These are phyloP conservation scores for Gigaspora rosea DNA, from an alignment of 192 early-diverging fungal species.

Conservation along the genomic window DNA sequence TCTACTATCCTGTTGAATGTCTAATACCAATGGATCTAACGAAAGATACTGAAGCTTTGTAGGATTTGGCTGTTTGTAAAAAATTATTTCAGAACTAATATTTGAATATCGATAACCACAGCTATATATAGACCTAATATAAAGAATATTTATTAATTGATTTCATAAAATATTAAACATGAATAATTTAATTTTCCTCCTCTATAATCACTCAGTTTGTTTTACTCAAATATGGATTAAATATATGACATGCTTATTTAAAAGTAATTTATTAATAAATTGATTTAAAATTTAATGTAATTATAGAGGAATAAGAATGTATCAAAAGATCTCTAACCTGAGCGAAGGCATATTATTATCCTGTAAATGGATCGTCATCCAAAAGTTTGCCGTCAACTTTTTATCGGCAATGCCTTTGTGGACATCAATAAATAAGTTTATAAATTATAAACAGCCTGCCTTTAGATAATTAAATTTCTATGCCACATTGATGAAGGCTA, in stretches of 20 bases:
- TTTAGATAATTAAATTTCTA: background rate
- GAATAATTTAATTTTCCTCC: too few species aligned
- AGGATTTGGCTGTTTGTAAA: slow-evolving; percentile 61
- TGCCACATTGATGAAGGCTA: too few species aligned
- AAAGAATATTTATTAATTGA: background rate
- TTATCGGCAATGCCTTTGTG: slow-evolving; percentile 34
- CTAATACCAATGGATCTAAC: slow-evolving; percentile 64
- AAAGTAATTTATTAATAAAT: background rate
- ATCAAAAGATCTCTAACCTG: slow-evolving; percentile 20
- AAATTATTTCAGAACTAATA: slow-evolving; percentile 53
- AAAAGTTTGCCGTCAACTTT: slow-evolving; percentile 43
- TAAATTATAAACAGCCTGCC: background rate
- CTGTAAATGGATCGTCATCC: slow-evolving; percentile 47
- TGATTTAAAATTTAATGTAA: background rate
- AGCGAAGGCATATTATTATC: slow-evolving; percentile 44
- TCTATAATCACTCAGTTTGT: too few species aligned
- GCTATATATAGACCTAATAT: slow-evolving; percentile 37
- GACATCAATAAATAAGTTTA: background rate
- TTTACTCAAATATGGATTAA: too few species aligned
- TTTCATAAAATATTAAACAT: background rate
- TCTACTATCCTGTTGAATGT: slow-evolving; percentile 54
- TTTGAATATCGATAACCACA: slow-evolving; percentile 44
- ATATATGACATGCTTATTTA: too few species aligned
- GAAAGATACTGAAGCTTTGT: slow-evolving; percentile 66
- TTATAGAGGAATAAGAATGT: background rate